These are phyloP conservation scores for Cicer arietinum DNA, from an alignment of 306 rosid species.

Conservation along the genomic window DNA sequence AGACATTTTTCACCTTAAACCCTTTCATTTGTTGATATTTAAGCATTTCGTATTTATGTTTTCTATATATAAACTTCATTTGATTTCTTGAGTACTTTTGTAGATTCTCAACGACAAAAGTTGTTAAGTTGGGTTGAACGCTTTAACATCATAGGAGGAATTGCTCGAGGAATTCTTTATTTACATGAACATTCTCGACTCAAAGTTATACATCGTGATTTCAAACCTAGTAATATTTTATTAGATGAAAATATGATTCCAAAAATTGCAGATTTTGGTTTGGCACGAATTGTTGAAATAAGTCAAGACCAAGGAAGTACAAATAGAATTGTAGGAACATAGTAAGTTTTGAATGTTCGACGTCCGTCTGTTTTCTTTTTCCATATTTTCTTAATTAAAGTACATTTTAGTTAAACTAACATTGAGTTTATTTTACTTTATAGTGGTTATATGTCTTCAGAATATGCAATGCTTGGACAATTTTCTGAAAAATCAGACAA, in stretches of 20 bases:
- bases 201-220: conserved; percentile 6
- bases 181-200: not conserved
- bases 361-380: not conserved
- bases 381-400: not conserved
- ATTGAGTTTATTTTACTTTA: not conserved
- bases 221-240: not conserved
- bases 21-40: too few species aligned
- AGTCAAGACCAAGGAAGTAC: not conserved
- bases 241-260: conserved; percentile 4
- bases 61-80: too few species aligned
- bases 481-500: conserved; percentile 49
- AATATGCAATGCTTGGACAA: conserved; percentile 48
- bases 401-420: not conserved
- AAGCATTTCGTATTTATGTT: too few species aligned
- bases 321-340: not conserved
- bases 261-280: not conserved
- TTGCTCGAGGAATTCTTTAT: too few species aligned
- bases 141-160: too few species aligned
- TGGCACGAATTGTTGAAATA: not conserved
- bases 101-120: too few species aligned
- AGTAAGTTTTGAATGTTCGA: not conserved
- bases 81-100: too few species aligned
- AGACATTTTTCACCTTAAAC: too few species aligned
- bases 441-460: conserved; percentile 53
- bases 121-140: too few species aligned